Conservation (phyloP, 2,329 filamentous ascomycete genomes). For the Neonectria faginata region DNA sequence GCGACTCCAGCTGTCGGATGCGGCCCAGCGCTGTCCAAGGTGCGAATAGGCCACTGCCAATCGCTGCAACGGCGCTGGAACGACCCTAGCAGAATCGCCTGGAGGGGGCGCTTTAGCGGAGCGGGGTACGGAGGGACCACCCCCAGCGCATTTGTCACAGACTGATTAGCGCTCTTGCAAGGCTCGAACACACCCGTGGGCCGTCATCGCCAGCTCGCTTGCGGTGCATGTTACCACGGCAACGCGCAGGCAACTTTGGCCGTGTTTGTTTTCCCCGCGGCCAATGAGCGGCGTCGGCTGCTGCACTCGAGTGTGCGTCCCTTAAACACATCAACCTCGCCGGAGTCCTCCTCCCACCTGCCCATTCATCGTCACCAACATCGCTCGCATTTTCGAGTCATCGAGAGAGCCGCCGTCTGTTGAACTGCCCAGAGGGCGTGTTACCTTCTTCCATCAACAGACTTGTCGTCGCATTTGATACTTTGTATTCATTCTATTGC, state of each 20-base stretch:
- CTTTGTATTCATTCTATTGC: constrained; percentile 40
- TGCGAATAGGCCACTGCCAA: background rate
- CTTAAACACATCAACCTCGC: constrained; percentile 50
- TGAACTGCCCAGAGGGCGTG: constrained; percentile 36
- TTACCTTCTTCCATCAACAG: constrained; percentile 42
- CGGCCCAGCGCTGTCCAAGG: constrained; percentile 17
- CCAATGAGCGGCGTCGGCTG: constrained; percentile 45
- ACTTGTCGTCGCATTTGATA: constrained; percentile 41
- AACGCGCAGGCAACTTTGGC: constrained; percentile 38
- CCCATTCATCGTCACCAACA: constrained; percentile 43
- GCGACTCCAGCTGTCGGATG: constrained; percentile 43
- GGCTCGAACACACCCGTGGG: constrained; percentile 22
- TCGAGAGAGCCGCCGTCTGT: constrained; percentile 42
- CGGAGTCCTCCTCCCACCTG: constrained; percentile 37
- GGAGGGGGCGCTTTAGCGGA: constrained; percentile 40
- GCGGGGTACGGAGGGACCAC: constrained; percentile 38
- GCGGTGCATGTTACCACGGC: constrained; percentile 41
- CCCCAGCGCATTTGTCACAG: constrained; percentile 46
- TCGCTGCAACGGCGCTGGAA: constrained; percentile 33
- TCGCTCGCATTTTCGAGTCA: constrained; percentile 39
- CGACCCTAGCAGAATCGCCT: constrained; percentile 27
- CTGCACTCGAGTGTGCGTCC: constrained; percentile 40
- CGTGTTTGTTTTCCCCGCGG: constrained; percentile 49
- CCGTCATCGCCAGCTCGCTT: constrained; percentile 30
- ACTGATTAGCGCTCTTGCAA: constrained; percentile 44